phyloP scores from a whole-genome alignment of 177 flowering plant species.

The Vitis hybrid region DNA sequence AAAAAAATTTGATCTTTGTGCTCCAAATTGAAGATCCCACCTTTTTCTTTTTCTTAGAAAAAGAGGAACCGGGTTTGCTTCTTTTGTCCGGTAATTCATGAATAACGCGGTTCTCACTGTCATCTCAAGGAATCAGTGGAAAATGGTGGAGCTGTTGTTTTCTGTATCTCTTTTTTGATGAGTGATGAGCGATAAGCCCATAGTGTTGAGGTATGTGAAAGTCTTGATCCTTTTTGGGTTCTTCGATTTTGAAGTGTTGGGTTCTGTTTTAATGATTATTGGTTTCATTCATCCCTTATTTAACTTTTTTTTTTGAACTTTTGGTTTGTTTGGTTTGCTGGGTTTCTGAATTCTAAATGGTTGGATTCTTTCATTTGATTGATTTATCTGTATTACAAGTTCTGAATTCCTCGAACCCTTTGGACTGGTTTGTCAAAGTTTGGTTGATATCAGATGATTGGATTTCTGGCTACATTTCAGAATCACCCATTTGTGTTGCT shows the following conservation, averaged over 20 bases:
- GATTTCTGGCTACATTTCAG: conserved; percentile 1
- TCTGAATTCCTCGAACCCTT: background rate
- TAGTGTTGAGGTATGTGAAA: conserved; percentile 6
- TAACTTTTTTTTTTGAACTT: background rate
- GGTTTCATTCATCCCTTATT: background rate
- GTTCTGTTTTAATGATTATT: background rate
- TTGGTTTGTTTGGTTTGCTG: background rate
- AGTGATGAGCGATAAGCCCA: background rate
- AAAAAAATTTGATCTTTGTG: background rate
- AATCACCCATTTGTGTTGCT: background rate
- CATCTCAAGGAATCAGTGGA: conserved; percentile 12
- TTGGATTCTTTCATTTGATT: background rate
- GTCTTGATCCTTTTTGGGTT: background rate
- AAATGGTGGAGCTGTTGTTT: conserved; percentile 25
- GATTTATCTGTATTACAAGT: background rate
- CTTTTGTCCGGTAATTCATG: conserved; percentile 16
- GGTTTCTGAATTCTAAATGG: background rate
- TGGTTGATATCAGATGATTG: background rate
- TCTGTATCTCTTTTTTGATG: conserved; percentile 19
- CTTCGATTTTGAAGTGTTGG: background rate
- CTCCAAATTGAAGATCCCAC: conserved; percentile 14
- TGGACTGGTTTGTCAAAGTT: background rate
- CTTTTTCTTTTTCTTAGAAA: conserved; percentile 6
- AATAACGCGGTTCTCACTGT: conserved; percentile 9
- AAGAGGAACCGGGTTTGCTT: conserved; percentile 19